Evolutionary conservation across 306 rosid genomes (phyloP), one percentile per base, ranked within the genome.

Genomic region (Sindora glabra): DNA sequence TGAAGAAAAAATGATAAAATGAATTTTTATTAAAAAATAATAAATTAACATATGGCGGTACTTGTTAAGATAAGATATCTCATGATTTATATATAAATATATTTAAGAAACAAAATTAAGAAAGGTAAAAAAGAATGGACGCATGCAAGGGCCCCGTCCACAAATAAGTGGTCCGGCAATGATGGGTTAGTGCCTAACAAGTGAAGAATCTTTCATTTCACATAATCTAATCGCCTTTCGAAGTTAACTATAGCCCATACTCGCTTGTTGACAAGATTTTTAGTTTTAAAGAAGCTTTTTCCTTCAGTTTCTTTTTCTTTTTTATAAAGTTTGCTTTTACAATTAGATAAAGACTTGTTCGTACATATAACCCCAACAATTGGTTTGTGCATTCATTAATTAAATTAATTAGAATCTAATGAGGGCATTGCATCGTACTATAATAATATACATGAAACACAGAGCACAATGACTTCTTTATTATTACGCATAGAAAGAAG

Each of bases 251-350:
- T 48, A 46, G 44, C 72, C 79, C 80, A 76, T 69, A 76, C 76
- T 57, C 14, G 67, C 60, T 59, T 70, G 58, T 34, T 36, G 38
- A 47, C 67, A 42, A 48, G 39, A 50, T 67, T 58, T 64, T 24
- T 68, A 68, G 77, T 75, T 75, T 64, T 64, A 53, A 74, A 70
- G 71, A 75, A 77, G 70, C 72, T 67, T 74, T 74, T 66, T 38
- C 52, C 51, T 41, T 72, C 27, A n/a, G n/a, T n/a, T n/a, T n/a
- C n/a, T n/a, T n/a, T 38, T 56, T 64, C 73, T 74, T 82, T 83
- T 75, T 34, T 83, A 65, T 47, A 72, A 81, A 77, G 85, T 18
- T 5, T 37, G 44, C 65, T 76, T 77, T 66, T 62, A 29, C 48
- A 58, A 23, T 56, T 52, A 71, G 65, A 68, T 62, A 49, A 68